Evolutionary conservation across 2,329 filamentous ascomycete genomes (phyloP).

Genomic region (Leptosphaerulina australis): DNA sequence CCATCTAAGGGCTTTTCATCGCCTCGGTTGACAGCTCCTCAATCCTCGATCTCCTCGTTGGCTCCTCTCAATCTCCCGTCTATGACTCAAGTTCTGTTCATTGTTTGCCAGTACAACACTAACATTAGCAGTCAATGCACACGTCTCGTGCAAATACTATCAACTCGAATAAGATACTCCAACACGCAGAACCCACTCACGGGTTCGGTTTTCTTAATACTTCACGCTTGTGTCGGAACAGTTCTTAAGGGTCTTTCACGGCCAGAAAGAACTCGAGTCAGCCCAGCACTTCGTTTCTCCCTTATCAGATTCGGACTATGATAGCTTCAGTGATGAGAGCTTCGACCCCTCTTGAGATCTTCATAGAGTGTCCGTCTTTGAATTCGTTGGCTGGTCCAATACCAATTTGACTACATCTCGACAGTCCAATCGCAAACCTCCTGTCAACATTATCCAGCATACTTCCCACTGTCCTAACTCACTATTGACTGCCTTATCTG

Average conservation of each 20-base stretch:
- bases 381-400: background rate
- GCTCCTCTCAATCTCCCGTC: background rate
- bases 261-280: background rate
- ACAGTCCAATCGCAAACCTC: background rate
- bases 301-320: background rate
- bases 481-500: constrained; percentile 1
- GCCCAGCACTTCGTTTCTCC: background rate
- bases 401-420: background rate
- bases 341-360: background rate
- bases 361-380: background rate
- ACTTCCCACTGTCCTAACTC: background rate
- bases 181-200: background rate
- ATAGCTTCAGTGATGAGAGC: constrained; percentile 4
- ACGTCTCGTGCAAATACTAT: background rate
- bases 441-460: background rate
- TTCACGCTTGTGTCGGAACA: background rate
- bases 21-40: background rate
- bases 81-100: background rate
- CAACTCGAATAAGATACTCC: background rate
- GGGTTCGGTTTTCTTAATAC: background rate
- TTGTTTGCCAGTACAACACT: background rate
- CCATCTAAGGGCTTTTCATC: background rate
- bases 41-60: background rate
- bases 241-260: constrained; percentile 5
- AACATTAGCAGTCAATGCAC: background rate